These are phyloP conservation scores for Stentor coeruleus DNA, from an alignment of 73 alveolate species.

Conservation along the genomic window DNA sequence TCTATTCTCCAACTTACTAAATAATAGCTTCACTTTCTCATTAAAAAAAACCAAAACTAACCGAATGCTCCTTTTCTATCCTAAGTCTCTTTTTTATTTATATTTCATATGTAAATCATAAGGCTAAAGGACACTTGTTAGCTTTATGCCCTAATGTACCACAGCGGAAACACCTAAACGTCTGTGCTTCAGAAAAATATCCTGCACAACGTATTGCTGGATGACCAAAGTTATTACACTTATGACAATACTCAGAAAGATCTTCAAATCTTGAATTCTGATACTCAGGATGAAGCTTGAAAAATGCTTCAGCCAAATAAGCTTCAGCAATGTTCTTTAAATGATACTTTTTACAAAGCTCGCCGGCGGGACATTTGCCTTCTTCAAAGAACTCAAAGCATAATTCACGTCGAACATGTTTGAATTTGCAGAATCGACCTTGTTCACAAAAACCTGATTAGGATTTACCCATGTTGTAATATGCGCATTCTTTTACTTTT, in stretches of 20 bases:
- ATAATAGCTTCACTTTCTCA: too few species aligned
- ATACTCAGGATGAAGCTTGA: background rate
- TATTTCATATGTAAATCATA: too few species aligned
- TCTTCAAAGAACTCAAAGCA: constrained; percentile 2
- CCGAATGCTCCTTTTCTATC: too few species aligned
- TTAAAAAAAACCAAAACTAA: too few species aligned
- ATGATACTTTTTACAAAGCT: background rate
- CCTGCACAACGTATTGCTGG: background rate
- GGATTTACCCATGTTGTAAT: background rate
- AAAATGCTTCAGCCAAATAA: constrained; percentile 18
- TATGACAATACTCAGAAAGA: background rate
- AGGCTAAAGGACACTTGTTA: background rate
- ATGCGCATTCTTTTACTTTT: constrained; percentile 1
- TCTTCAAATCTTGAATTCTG: background rate
- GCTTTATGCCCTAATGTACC: constrained; percentile 15
- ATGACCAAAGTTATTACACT: constrained; percentile 13
- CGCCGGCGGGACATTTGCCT: background rate
- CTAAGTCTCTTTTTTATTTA: too few species aligned
- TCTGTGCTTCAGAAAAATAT: background rate
- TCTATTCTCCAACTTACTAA: too few species aligned
- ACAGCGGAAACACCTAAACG: background rate
- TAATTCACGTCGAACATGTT: background rate
- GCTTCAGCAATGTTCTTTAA: constrained; percentile 1
- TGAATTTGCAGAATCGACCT: constrained; percentile 15
- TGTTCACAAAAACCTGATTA: constrained; percentile 21